Evolutionary conservation across 176 grass and related monocot species (phyloP), one percentile per base, ranked within the genome.

Genomic region (Rhynchospora breviuscula): DNA sequence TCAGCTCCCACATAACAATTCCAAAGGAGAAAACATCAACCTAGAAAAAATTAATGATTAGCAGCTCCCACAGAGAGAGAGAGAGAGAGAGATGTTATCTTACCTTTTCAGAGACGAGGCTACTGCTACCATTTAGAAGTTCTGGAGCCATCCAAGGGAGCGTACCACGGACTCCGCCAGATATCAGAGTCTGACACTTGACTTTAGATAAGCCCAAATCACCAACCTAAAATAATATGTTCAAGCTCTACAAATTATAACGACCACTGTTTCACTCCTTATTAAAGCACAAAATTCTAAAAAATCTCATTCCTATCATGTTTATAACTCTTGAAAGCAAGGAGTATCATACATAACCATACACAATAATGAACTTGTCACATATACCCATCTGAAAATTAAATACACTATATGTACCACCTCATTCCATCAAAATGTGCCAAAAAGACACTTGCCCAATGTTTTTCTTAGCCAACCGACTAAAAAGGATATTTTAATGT

Each of bases 71-170:
- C 11, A 14, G 33, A 26, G 14, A 73, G 19, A 67, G 59, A 15
- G 19, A 40, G 15, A 7, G 2, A 19, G 10, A 23, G 12, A 10
- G 23, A 17, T 44, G 1, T 4, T 10, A 67, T 78, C 81, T 78
- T 73, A 98, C 97, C 97, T 99, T 99, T 69, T 99, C 97, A 79
- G 91, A 93, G 69, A 93, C 93, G 13, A 93, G 91, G 68, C 87
- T 92, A 13, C 89, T 94, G 84, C 93, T 96, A 74, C 97, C 97
- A 82, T 89, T 92, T 74, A 99, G 86, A 73, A 99, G 84, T 80
- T 99, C 97, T 15, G 93, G 97, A 25, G 97, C 97, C 97, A 99
- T 99, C 97, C 97, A 99, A 74, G 97, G 97, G 74, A 99, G 93
- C 7, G 97, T 99, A 68, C 96, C 96, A 74, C 96, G 85, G 56